A percentile compares a stretch with the other conserved stretches of the same genome.
phyloP scores from a whole-genome alignment of 2,329 filamentous ascomycete genomes.

The Elsinoe fawcettii region DNA sequence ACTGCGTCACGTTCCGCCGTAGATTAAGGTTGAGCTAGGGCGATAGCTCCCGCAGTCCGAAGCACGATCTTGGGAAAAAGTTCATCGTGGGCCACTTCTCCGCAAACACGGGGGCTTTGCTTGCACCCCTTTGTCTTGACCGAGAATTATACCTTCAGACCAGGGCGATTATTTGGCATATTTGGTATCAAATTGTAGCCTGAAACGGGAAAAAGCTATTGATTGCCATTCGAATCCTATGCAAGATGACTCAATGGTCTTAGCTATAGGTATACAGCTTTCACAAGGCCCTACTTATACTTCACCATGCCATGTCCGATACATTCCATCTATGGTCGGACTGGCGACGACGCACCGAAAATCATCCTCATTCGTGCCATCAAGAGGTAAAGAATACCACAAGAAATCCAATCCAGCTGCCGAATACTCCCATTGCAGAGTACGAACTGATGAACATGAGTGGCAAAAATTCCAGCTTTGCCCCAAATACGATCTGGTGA shows the following conservation, averaged over 20 bases:
- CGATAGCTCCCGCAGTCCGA: neutral
- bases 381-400: constrained; percentile 68
- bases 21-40: neutral
- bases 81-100: neutral
- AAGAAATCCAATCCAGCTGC: constrained; percentile 90
- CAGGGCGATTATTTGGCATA: neutral
- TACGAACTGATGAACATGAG: constrained; percentile 97
- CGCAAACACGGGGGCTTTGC: constrained; percentile 4
- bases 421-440: constrained; percentile 85
- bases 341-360: neutral
- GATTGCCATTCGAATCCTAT: neutral
- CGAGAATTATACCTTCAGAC: neutral
- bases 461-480: constrained; percentile 78
- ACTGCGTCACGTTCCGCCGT: neutral
- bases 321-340: too few species aligned
- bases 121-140: neutral
- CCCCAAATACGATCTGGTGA: constrained; percentile 76
- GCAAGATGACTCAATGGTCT: neutral
- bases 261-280: too few species aligned
- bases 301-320: too few species aligned
- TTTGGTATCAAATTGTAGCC: constrained; percentile 22
- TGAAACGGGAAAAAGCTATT: constrained; percentile 19
- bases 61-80: constrained; percentile 4
- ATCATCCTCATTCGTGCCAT: neutral
- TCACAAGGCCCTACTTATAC: too few species aligned